phyloP scores from a whole-genome alignment of 176 grass and related monocot species.

The Carex pumila region DNA sequence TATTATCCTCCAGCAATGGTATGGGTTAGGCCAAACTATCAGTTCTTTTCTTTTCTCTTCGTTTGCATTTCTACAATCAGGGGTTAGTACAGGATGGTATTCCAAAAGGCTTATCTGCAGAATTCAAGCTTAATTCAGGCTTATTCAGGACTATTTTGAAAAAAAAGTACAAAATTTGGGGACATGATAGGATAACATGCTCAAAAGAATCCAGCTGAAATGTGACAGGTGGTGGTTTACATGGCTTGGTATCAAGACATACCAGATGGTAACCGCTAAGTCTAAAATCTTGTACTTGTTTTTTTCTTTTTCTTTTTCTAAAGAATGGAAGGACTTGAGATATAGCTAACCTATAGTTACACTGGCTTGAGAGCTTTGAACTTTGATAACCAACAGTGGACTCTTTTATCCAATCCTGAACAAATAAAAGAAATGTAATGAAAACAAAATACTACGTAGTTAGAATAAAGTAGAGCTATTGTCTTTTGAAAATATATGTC shows the following conservation, averaged over 20 bases:
- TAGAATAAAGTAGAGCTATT: neutral
- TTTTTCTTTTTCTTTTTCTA: neutral
- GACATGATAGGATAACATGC: neutral
- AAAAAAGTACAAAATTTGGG: neutral
- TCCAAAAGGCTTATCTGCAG: neutral
- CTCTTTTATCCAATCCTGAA: conserved; percentile 66
- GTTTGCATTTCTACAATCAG: neutral
- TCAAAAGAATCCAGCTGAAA: neutral
- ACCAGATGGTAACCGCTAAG: neutral
- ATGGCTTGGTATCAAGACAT: neutral
- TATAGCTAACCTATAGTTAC: conserved; percentile 44
- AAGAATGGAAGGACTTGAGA: neutral
- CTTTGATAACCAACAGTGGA: conserved; percentile 47
- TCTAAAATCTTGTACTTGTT: neutral
- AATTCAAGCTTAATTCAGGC: neutral
- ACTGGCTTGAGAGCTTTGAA: conserved; percentile 68
- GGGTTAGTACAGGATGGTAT: neutral
- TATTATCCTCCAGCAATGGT: neutral
- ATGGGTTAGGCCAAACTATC: neutral
- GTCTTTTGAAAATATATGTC: neutral
- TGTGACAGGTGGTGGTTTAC: neutral
- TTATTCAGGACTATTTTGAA: neutral
- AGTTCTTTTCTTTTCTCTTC: neutral
- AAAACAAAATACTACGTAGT: neutral
- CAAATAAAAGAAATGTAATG: neutral